Evolutionary conservation across 148 eudicot species (phyloP).

Genomic region (Bassia scoparia): DNA sequence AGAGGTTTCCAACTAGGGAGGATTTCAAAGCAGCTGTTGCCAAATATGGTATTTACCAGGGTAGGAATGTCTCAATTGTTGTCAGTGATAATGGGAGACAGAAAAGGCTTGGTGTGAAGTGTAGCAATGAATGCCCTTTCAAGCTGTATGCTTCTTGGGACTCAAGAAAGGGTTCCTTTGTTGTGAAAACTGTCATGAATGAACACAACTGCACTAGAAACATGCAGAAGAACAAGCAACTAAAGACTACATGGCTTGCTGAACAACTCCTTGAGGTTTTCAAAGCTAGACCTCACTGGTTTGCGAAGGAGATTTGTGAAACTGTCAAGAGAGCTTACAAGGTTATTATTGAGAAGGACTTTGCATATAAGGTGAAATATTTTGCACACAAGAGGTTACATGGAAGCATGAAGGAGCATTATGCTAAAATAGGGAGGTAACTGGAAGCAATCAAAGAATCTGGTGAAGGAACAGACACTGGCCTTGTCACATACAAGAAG

Average conservation of each 20-base stretch:
- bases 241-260: background rate
- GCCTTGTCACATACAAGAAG: too few species aligned
- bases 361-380: background rate
- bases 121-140: background rate
- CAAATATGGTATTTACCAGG: background rate
- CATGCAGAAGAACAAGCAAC: background rate
- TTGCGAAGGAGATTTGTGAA: background rate
- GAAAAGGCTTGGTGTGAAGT: background rate
- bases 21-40: background rate
- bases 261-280: background rate
- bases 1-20: background rate
- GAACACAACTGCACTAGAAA: background rate
- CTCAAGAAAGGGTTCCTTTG: background rate
- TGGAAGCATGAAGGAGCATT: background rate
- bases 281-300: slow-evolving; percentile 6
- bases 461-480: background rate
- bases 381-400: background rate
- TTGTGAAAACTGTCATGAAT: background rate
- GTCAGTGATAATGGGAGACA: background rate
- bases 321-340: background rate
- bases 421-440: background rate
- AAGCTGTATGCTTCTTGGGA: background rate
- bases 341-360: background rate
- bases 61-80: background rate
- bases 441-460: background rate